These are phyloP conservation scores for Coemansia brasiliensis DNA, from an alignment of 192 early-diverging fungal species.

Conservation along the genomic window DNA sequence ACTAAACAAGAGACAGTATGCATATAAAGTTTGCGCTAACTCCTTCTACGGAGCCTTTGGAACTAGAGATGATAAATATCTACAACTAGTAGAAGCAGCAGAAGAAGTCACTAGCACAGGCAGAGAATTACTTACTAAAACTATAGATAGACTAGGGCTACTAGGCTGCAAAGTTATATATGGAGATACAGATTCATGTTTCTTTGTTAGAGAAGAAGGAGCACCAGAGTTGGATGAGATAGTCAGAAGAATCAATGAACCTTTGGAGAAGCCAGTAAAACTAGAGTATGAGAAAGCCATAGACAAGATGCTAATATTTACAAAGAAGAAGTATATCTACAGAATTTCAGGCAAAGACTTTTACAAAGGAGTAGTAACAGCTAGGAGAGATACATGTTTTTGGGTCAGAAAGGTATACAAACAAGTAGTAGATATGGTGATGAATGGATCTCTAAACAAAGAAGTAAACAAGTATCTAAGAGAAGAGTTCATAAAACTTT, in stretches of 20 bases:
- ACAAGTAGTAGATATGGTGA: constrained; percentile 6
- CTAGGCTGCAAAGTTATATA: constrained; percentile 22
- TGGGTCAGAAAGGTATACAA: constrained; percentile 19
- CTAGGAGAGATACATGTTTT: constrained; percentile 24
- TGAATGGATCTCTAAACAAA: not conserved
- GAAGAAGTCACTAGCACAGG: constrained; percentile 13
- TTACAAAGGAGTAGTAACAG: constrained; percentile 24
- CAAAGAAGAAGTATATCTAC: constrained; percentile 31
- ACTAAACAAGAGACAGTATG: constrained; percentile 25
- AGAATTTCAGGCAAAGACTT: constrained; percentile 7
- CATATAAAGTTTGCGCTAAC: constrained; percentile 25
- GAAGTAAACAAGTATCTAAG: constrained; percentile 2
- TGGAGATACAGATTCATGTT: constrained; percentile 33
- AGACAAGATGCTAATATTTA: constrained; percentile 13
- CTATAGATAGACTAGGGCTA: constrained; percentile 10
- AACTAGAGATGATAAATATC: constrained; percentile 10
- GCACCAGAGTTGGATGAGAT: constrained; percentile 7
- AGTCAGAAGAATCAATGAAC: constrained; percentile 11
- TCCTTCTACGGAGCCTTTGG: constrained; percentile 37
- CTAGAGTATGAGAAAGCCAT: constrained; percentile 21
- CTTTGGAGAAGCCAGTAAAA: constrained; percentile 16
- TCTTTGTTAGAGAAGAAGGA: constrained; percentile 12
- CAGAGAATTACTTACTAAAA: constrained; percentile 12
- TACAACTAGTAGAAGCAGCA: constrained; percentile 17
- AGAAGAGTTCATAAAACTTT: not conserved